These are phyloP conservation scores for Venturiaceae sp. DNA, from an alignment of 2,329 filamentous ascomycete genomes.

Conservation along the genomic window DNA sequence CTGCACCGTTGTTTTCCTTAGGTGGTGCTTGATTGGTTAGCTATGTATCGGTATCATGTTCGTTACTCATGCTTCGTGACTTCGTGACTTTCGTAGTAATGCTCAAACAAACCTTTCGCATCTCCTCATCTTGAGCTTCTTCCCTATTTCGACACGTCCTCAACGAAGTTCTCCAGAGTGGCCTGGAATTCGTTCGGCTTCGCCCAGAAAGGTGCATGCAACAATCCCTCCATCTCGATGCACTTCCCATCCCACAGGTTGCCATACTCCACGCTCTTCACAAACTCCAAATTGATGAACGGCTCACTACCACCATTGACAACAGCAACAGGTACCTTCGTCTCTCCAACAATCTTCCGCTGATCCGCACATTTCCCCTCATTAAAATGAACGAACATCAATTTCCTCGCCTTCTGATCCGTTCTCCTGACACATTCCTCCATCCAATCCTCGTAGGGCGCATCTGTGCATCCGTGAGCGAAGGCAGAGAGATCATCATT, in stretches of 20 bases:
- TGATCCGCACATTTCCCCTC: constrained; percentile 14
- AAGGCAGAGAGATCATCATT: constrained; percentile 14
- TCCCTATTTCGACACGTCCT: constrained; percentile 6
- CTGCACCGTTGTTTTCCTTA: too few relatives aligned
- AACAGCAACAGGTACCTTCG: constrained; percentile 16
- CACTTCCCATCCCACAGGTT: constrained; percentile 19
- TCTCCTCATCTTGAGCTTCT: too few relatives aligned
- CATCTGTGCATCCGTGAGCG: constrained; percentile 12
- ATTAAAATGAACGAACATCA: constrained; percentile 15
- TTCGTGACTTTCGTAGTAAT: too few relatives aligned
- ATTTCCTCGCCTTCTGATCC: constrained; percentile 16
- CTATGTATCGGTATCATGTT: too few relatives aligned
- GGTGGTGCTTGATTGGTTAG: too few relatives aligned
- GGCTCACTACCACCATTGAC: constrained; percentile 21
- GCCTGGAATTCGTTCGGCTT: constrained; percentile 11
- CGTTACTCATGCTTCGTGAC: too few relatives aligned
- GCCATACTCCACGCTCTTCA: constrained; percentile 18
- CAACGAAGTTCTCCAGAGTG: constrained; percentile 11
- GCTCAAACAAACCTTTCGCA: too few relatives aligned
- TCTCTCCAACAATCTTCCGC: constrained; percentile 13
- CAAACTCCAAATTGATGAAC: constrained; percentile 22
- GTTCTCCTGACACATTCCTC: constrained; percentile 16
- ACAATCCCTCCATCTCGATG: constrained; percentile 16
- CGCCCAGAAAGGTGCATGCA: constrained; percentile 24
- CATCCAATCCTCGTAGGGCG: constrained; percentile 19